A percentile compares a stretch with the other conserved stretches of the same genome.
Evolutionary conservation across 306 rosid species (phyloP).

Genomic region (Pterocarpus macrocarpus): DNA sequence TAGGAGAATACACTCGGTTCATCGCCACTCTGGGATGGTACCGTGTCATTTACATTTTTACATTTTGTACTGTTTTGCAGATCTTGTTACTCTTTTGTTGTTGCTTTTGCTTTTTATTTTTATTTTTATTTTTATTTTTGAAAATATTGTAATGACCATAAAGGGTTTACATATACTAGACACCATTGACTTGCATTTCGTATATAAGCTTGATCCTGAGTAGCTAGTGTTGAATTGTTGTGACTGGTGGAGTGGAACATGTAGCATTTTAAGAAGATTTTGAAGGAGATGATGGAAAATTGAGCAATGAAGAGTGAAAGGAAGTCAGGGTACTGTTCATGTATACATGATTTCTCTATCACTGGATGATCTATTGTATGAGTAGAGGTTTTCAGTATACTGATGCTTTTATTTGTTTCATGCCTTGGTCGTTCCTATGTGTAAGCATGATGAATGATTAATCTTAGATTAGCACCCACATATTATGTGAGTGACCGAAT

Average conservation of each 20-base stretch:
- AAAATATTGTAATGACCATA: background rate
- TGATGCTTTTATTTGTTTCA: background rate
- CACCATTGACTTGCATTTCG: background rate
- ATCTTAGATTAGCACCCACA: background rate
- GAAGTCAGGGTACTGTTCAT: background rate
- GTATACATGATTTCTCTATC: no score
- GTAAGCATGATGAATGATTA: background rate
- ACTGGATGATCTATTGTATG: no score
- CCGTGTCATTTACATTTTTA: background rate
- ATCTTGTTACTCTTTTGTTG: background rate
- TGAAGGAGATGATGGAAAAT: background rate
- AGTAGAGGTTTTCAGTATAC: background rate
- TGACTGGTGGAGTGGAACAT: background rate
- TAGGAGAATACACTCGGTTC: constrained; percentile 92
- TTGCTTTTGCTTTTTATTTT: background rate
- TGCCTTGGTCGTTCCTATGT: background rate
- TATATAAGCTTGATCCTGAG: constrained; percentile 3
- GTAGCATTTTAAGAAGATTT: no score
- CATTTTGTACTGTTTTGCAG: background rate
- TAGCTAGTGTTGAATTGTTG: constrained; percentile 36
- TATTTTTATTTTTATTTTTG: background rate
- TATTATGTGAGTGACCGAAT: background rate
- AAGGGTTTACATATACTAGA: background rate
- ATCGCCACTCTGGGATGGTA: constrained; percentile 98
- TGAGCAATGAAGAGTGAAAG: background rate